Conservation (phyloP, 2,329 filamentous ascomycete species). For the Hymenoscyphus occultus region DNA sequence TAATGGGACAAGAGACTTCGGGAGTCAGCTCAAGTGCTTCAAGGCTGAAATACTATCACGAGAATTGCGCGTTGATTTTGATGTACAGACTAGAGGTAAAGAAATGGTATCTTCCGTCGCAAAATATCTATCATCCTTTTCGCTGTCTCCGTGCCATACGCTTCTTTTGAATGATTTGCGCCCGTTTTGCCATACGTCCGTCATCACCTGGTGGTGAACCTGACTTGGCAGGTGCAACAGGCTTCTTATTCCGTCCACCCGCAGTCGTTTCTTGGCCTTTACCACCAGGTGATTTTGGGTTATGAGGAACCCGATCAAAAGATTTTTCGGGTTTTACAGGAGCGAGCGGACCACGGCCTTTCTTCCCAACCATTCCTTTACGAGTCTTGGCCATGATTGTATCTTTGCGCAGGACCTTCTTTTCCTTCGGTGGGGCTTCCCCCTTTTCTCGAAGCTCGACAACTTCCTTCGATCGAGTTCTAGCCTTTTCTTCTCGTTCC, state of each 20-base stretch:
- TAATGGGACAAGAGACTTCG: neutral
- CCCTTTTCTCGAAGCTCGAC: conserved; percentile 35
- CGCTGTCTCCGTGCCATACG: conserved; percentile 67
- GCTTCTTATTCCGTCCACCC: conserved; percentile 13
- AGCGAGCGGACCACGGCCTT: conserved; percentile 17
- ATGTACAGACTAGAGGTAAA: neutral
- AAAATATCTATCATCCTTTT: conserved; percentile 23
- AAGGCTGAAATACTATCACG: neutral
- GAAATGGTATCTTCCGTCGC: conserved; percentile 14
- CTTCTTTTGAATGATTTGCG: conserved; percentile 84
- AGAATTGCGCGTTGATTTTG: neutral
- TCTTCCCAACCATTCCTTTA: conserved; percentile 36
- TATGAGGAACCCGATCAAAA: conserved; percentile 24
- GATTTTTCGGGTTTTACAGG: conserved; percentile 22
- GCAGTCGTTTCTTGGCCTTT: conserved; percentile 19
- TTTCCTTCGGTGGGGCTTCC: conserved; percentile 35
- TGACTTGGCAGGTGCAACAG: conserved; percentile 30
- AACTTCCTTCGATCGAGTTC: conserved; percentile 40
- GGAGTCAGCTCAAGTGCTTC: neutral
- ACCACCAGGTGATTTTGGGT: conserved; percentile 11
- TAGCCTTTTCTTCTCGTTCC: conserved; percentile 57
- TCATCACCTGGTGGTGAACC: conserved; percentile 44
- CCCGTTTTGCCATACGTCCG: conserved; percentile 57
- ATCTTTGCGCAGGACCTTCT: conserved; percentile 34
- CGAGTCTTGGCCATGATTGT: conserved; percentile 37